Percentiles rank a stretch among this genome's conserved stretches.
Conservation (phyloP, 1,139 yeast species). For the Hansenula lynferdii region DNA sequence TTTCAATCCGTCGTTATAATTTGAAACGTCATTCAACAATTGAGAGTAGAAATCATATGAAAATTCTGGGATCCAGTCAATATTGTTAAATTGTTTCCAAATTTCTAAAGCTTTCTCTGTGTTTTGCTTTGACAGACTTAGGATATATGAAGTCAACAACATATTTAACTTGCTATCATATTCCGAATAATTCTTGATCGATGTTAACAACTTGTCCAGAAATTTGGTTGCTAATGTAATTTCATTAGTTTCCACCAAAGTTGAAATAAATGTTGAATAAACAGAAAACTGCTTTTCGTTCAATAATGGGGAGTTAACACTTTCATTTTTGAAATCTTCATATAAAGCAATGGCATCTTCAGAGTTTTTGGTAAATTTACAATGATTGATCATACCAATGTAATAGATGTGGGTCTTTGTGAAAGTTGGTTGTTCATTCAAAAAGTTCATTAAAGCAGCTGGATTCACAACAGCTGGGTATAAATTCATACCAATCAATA, state of each 20-base stretch:
- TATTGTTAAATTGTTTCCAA: slow-evolving; percentile 29
- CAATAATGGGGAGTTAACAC: slow-evolving; percentile 13
- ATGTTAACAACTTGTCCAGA: slow-evolving; percentile 38
- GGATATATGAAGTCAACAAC: slow-evolving; percentile 28
- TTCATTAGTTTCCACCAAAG: slow-evolving; percentile 47
- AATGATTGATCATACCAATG: slow-evolving; percentile 27
- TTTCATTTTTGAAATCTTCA: slow-evolving; percentile 27
- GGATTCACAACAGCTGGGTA: slow-evolving; percentile 28
- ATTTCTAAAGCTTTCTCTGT: slow-evolving; percentile 27
- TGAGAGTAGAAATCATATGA: slow-evolving; percentile 31
- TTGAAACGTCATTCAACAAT: slow-evolving; percentile 27
- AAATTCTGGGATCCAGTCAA: slow-evolving; percentile 35
- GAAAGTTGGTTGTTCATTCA: slow-evolving; percentile 21
- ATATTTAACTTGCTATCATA: slow-evolving; percentile 24
- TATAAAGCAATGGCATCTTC: slow-evolving; percentile 25
- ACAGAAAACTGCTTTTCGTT: slow-evolving; percentile 37
- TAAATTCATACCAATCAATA: slow-evolving; percentile 30
- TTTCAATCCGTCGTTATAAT: slow-evolving; percentile 22
- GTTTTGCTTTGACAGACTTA: slow-evolving; percentile 28
- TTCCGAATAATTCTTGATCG: slow-evolving; percentile 27
- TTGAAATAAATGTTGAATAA: slow-evolving; percentile 45
- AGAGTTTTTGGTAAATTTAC: slow-evolving; percentile 28
- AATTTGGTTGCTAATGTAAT: slow-evolving; percentile 47
- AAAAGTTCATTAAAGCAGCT: slow-evolving; percentile 19
- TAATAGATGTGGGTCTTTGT: slow-evolving; percentile 27